Evolutionary conservation across 805 yeast species (phyloP).

Genomic region (Lachancea lanzarotensis): DNA sequence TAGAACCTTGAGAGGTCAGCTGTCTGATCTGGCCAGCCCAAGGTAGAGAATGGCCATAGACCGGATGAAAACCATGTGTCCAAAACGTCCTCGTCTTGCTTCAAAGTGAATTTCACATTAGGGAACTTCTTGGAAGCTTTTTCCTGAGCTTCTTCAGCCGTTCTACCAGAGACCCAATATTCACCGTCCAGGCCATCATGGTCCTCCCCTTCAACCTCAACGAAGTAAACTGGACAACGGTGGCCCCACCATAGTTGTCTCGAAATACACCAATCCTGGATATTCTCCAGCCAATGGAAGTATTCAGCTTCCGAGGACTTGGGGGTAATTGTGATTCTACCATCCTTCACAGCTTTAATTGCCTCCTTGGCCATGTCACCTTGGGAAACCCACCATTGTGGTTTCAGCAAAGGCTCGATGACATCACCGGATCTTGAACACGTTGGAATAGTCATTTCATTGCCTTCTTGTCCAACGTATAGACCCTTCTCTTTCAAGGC

Average conservation of each 20-base stretch:
- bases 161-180: constrained; percentile 90
- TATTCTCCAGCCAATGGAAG: constrained; percentile 90
- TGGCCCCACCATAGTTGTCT: constrained; percentile 97
- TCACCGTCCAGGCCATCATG: constrained; percentile 55
- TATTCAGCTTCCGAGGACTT: constrained; percentile 88
- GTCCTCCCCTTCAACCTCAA: constrained; percentile 66
- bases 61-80: constrained; percentile 99
- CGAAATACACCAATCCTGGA: constrained; percentile 99
- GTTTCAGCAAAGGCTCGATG: constrained; percentile 93
- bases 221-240: constrained; percentile 93
- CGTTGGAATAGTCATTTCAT: constrained; percentile 90
- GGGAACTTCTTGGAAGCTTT: constrained; percentile 77
- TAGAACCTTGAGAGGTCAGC: constrained; percentile 68
- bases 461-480: constrained; percentile 78
- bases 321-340: constrained; percentile 77
- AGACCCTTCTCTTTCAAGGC: constrained; percentile 68
- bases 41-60: constrained; percentile 93
- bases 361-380: constrained; percentile 83
- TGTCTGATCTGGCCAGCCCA: constrained; percentile 90
- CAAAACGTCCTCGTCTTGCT: constrained; percentile 95
- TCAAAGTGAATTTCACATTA: constrained; percentile 59
- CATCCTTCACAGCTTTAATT: constrained; percentile 74
- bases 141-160: constrained; percentile 69
- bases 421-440: constrained; percentile 97
- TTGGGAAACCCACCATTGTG: constrained; percentile 99